Evolutionary conservation across 768 basidiomycete species (phyloP), one percentile per base, ranked within the genome.

Genomic region (Mycena alexandri): DNA sequence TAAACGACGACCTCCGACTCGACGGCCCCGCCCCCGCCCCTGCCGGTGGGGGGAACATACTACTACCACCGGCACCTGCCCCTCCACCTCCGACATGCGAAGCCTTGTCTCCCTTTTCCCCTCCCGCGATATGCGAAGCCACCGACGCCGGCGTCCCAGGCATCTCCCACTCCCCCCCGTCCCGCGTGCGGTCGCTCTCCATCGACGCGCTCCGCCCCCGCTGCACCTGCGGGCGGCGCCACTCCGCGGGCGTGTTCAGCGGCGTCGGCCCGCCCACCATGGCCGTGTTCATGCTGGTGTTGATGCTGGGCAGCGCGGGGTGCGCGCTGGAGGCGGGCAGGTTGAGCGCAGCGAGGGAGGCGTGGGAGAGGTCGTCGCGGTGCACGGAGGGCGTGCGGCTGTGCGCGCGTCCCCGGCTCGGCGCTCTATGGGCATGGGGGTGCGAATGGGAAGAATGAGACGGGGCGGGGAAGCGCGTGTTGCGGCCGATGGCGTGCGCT

Each of bases 401-500:
- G 65, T 59, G 65, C 17, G 89, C 92, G 8, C 92, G 90, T 90
- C 56, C 84, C 86, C n/a, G n/a, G n/a, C 42, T 16, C 4, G n/a
- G 21, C 7, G 21, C 34, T 71, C 92, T 91, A 19, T 84, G 84
- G 29, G 29, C 3, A 29, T 29, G 29, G 29, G 29, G 6, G 29
- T 29, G 29, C 3, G 3, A 29, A 29, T 3, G 6, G n/a, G n/a
- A n/a, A n/a, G n/a, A n/a, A 71, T 89, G 84, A 10, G 51, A 10
- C 22, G 33, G 34, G n/a, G 19, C 25, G 36, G 88, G 78, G 84
- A 95, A 89, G 59, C 91, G 87, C 14, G 90, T 86, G 75, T 97
- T 97, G 80, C 93, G 94, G 29, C 95, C 95, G 9, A 98, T 87
- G 2, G 96, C 93, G 72, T 98, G 94, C 10, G 93, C 93, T 75